Evolutionary conservation across 345 rosid species (phyloP), one percentile per base, ranked within the genome.

Genomic region (Hypericum perforatum): DNA sequence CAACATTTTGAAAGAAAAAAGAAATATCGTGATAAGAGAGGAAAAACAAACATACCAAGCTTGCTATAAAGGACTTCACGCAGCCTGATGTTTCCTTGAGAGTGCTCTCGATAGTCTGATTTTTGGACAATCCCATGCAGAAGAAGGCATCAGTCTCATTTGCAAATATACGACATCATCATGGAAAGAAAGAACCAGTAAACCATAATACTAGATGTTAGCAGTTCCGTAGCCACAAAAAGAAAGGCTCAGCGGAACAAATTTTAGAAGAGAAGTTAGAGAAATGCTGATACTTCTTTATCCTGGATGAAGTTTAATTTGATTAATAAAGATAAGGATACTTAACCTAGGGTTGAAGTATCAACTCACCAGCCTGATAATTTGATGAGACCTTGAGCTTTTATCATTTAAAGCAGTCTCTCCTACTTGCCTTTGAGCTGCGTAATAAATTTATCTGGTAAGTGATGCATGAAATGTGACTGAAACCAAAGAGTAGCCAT

Each of bases 351-450:
- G 16, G 53, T 36, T 49, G 42, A 44, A 12, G 1, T 10, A 13
- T 39, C 47, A 43, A 47, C 79, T 76, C 74, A 91, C 98, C 84
- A 91, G 80, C 78, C 95, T 74, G 63, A 87, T 85, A 61, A 91
- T 91, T 75, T 87, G 98, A 79, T 91, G 98, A 39, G 98, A 91
- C 70, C 96, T 79, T 57, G 98, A 91, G 75, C 96, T 91, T 65
- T 85, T 81, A 63, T 91, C 96, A 58, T 91, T 91, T 48, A 91
- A 59, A 64, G 87, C 70, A 49, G 98, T 91, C 78, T 91, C 96
- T 55, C 98, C 96, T 36, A 91, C 91, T 72, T 91, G 95, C 74
- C 98, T 75, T 72, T 91, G 95, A 49, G 87, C 98, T 91, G 89
- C 67, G 64, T 53, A 61, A 46, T 49, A 15, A 56, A 61, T 22